Evolutionary conservation across 169 alveolate species (phyloP), one percentile per base, ranked within the genome.

Genomic region (Eimeria brunetti): DNA sequence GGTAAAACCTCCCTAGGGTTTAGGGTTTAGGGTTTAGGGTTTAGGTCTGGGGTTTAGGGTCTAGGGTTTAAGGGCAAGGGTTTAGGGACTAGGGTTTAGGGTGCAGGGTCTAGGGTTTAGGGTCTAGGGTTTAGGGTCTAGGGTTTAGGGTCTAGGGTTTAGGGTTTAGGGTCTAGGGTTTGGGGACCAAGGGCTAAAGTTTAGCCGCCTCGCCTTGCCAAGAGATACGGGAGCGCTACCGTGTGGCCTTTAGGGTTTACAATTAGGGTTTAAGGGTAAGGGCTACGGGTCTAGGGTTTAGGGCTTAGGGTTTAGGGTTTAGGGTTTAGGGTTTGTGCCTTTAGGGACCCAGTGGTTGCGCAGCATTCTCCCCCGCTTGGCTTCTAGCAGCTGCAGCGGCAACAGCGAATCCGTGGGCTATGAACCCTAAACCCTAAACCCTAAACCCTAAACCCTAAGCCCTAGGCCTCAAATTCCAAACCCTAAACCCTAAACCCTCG

Each of bases 321-420:
- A 73, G 53, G 56, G 51, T 73, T 73, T 73, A 73, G 56, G 51
- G 75, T 64, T 36, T 73, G 83, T 38, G 33, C 12, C 30, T 20
- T 73, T 53, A 73, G 83, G 83, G 83, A 41, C 83, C 16, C 83
- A 73, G 56, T 73, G 83, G 83, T 53, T 73, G 83, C 83, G 53
- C 27, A 73, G 51, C 83, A 73, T 20, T 36, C 33, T 73, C n/a
- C 33, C 33, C 12, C 56, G 83, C n/a, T 41, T 73, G 27, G 14
- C 30, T 27, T 73, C 53, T 30, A 73, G n/a, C 83, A 73, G 30
- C 83, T 5, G 30, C 56, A 41, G 56, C 46, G 83, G 30, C 53
- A 73, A 22, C 83, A 73, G 53, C 83, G 56, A 73, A 36, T 38
- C 83, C 9, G 83, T 73, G 88, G 12, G 67, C 69, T 58, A 18